phyloP scores from a whole-genome alignment of 192 early-diverging fungal genomes.

The Allomyces javanicus region DNA sequence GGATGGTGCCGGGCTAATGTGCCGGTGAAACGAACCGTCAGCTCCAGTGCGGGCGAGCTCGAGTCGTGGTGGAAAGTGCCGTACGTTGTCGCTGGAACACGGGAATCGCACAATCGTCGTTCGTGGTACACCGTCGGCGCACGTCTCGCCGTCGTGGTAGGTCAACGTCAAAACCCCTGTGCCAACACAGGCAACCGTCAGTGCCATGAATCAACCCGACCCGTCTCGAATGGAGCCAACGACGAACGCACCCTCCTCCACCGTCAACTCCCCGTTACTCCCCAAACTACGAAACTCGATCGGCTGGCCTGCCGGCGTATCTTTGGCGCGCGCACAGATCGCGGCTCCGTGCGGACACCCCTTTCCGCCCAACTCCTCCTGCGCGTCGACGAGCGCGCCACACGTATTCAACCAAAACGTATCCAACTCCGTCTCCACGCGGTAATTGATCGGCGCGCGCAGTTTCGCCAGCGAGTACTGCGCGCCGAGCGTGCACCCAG shows the following conservation, averaged over 20 bases:
- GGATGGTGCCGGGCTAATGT: no score
- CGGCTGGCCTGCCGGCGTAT: not conserved
- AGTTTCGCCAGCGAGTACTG: not conserved
- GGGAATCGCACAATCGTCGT: not conserved
- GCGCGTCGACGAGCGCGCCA: not conserved
- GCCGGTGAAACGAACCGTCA: no score
- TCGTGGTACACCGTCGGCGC: not conserved
- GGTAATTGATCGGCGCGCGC: not conserved
- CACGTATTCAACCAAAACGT: conserved; percentile 1
- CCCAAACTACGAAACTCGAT: no score
- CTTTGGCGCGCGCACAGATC: not conserved
- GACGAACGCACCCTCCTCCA: no score
- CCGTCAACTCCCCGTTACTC: no score
- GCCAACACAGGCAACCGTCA: no score
- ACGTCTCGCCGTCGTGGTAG: not conserved
- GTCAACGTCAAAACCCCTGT: not conserved
- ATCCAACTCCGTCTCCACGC: not conserved
- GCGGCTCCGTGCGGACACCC: not conserved
- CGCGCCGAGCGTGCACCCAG: not conserved
- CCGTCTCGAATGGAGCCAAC: no score
- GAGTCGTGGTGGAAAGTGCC: no score
- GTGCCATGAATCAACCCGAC: no score
- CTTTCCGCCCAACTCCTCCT: not conserved
- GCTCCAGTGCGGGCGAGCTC: no score
- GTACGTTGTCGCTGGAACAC: not conserved